These are phyloP conservation scores for Stylosanthes scabra DNA, from an alignment of 331 rosid species.

Conservation along the genomic window DNA sequence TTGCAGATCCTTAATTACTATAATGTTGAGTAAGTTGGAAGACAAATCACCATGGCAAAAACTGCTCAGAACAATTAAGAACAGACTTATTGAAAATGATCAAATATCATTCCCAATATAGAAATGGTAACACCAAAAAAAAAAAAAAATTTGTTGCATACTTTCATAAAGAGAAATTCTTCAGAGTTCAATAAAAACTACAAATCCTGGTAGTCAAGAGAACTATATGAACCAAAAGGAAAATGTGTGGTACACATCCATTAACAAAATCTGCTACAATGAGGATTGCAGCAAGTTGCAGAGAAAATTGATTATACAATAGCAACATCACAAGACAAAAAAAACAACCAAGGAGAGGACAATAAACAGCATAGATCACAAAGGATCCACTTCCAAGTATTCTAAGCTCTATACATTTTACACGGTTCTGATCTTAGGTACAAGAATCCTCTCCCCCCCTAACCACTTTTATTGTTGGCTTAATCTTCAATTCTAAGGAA, in stretches of 20 bases:
- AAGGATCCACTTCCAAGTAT: constrained; percentile 44
- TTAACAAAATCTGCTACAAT: constrained; percentile 50
- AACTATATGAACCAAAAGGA: constrained; percentile 26
- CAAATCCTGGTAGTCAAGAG: constrained; percentile 3
- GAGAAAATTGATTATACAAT: constrained; percentile 50
- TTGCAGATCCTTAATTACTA: no score
- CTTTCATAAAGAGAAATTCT: background rate
- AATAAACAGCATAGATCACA: constrained; percentile 41
- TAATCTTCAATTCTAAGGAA: constrained; percentile 28
- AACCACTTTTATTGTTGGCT: constrained; percentile 37
- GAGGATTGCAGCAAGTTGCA: constrained; percentile 50
- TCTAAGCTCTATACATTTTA: constrained; percentile 57
- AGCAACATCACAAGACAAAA: constrained; percentile 45
- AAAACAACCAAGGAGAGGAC: constrained; percentile 13
- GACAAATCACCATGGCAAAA: constrained; percentile 8
- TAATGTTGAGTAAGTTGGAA: background rate
- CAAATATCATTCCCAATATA: constrained; percentile 4
- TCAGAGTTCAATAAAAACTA: constrained; percentile 15
- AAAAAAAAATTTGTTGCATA: background rate
- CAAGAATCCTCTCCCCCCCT: constrained; percentile 49
- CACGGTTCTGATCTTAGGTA: constrained; percentile 42
- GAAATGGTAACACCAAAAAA: background rate
- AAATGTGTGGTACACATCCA: constrained; percentile 29
- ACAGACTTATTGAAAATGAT: background rate
- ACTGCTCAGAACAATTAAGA: constrained; percentile 3